Evolutionary conservation across 345 rosid species (phyloP).

Genomic region (Ceriops tagal): DNA sequence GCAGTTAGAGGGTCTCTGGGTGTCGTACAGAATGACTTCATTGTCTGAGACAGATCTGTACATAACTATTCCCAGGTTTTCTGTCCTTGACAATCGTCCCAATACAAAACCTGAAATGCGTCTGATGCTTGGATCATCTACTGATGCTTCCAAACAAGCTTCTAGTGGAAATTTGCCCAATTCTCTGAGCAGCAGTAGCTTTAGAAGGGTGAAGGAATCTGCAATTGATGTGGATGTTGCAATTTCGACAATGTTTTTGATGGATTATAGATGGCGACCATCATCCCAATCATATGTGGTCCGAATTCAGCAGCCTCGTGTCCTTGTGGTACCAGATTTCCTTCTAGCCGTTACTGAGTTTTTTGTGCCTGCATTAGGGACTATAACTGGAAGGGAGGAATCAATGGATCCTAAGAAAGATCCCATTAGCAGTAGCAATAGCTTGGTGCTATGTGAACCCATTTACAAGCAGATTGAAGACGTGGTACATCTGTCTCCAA

Average conservation of each 20-base stretch:
- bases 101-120: constrained; percentile 94
- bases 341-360: constrained; percentile 91
- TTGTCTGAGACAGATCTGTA: constrained; percentile 91
- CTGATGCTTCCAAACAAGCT: constrained; percentile 74
- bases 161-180: constrained; percentile 57
- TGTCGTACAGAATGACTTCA: constrained; percentile 82
- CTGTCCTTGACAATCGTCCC: constrained; percentile 83
- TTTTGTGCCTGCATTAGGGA: constrained; percentile 87
- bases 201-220: constrained; percentile 46
- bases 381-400: constrained; percentile 92
- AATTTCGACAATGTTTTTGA: constrained; percentile 83
- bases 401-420: constrained; percentile 87
- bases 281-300: constrained; percentile 84
- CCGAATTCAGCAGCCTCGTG: constrained; percentile 89
- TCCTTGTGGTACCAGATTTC: constrained; percentile 96
- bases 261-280: constrained; percentile 90
- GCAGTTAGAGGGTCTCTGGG: constrained; percentile 98
- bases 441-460: constrained; percentile 66
- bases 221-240: constrained; percentile 51
- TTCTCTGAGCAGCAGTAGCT: constrained; percentile 46
- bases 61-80: constrained; percentile 81
- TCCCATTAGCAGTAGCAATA: constrained; percentile 64
- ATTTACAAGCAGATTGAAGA: constrained; percentile 74
- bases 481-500: constrained; percentile 73
- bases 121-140: constrained; percentile 94